Base-by-base conservation (phyloP, 2,329 filamentous ascomycete genomes). In the Hypomyces perniciosus region DNA sequence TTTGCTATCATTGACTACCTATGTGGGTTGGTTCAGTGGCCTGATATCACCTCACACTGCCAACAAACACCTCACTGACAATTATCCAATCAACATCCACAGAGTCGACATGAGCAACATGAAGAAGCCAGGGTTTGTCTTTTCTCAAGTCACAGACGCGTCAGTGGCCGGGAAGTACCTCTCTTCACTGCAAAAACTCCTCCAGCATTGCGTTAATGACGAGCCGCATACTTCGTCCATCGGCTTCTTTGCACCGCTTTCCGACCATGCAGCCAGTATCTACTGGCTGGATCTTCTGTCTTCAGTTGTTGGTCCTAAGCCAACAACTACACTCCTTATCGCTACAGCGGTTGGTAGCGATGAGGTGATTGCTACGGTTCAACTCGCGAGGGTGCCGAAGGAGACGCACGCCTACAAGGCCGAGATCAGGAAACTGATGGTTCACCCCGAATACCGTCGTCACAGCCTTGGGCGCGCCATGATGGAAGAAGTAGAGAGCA, bases 371-470 rank as follows among this genome's bases (percentile, higher is more conserved):
- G 60, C 57, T 0, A 61, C 61, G 1, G 59, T 57, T 6, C 57
- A 61, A 44, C 35, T 63, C 8, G 49, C 45, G 1, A 51, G 49
- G 20, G 56, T 55, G 8, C 51, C 55, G 6, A 65, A 65, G 48
- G 46, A 59, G 37, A 64, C 60, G 8, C 61, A 65, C 29, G 28
- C 43, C 12, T 56, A 61, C 56, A 56, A 56, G 13, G 63, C 55
- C 40, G 62, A 65, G 53, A 49, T 65, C 20, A 53, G 53, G 30
- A 65, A 64, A 51, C 56, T 65, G 8, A 58, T 65, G 29, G 61
- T 65, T 12, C 54, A 56, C 40, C 57, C 60, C 1, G 48, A 55
- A 4, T 47, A 52, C 26, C 54, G 60, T 9, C 56, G 60, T 3
- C 38, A 47, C 4, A 59, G 62, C 0, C 38, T 65, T 5, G 60